Percentiles rank a stretch among this genome's conserved stretches.
phyloP scores from a whole-genome alignment of 306 rosid species.

The Lathyrus tuberosus region DNA sequence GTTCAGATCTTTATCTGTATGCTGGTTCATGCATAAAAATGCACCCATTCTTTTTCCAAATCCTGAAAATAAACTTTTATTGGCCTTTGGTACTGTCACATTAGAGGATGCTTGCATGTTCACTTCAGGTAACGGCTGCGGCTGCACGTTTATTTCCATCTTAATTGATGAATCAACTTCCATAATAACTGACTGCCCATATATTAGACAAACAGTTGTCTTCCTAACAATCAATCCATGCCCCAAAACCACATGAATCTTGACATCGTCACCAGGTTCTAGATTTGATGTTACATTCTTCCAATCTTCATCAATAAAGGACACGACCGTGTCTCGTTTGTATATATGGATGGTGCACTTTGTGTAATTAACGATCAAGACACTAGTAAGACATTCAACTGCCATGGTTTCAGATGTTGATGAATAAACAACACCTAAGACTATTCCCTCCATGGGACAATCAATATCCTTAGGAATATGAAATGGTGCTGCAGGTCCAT shows the following conservation, averaged over 20 bases:
- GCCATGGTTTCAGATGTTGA: background rate
- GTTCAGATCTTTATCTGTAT: background rate
- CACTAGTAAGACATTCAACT: slow-evolving; percentile 7
- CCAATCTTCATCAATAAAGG: slow-evolving; percentile 2
- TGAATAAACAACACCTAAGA: background rate
- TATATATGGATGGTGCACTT: background rate
- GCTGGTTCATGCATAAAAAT: background rate
- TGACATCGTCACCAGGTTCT: background rate
- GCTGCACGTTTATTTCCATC: no score
- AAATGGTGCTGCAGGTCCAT: background rate
- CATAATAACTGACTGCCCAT: background rate
- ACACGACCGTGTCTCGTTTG: background rate
- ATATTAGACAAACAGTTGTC: slow-evolving; percentile 3
- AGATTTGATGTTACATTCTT: background rate
- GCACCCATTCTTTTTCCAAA: background rate
- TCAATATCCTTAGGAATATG: background rate
- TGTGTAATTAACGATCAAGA: background rate
- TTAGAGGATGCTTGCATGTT: no score
- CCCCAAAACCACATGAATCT: background rate
- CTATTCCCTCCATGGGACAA: background rate
- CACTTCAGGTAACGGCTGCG: no score
- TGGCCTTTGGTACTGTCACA: background rate
- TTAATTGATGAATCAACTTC: background rate
- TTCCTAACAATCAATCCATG: background rate
- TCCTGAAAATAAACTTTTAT: background rate